Base-by-base conservation (phyloP, 2,329 filamentous ascomycete genomes). In the Neoascochyta sp. region DNA sequence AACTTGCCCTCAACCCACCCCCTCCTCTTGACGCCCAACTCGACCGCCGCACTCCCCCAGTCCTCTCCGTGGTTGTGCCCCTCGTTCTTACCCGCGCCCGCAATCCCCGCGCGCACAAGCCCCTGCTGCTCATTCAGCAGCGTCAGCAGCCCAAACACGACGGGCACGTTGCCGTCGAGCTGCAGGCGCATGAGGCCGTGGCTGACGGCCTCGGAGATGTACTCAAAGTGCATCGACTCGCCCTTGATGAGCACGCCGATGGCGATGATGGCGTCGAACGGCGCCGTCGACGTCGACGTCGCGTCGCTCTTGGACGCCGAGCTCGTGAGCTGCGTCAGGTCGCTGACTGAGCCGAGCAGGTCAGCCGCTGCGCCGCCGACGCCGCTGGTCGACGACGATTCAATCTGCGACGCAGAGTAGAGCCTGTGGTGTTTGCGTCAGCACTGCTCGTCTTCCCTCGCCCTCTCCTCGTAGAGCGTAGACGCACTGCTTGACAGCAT, bases 171-270 rank as follows among this genome's bases (percentile, higher is more conserved):
- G 7, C 80, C 81, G 62, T 98, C 90, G 32, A 96, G 73, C 64
- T 94, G 88, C 36, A 96, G 81, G 44, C 86, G 81, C 92, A 98
- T 98, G 39, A 98, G 74, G 5, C 87, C 92, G 41, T 95, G 86
- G 35, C 81, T 87, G 5, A 93, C 88, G 22, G 86, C 79, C 45
- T 96, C 92, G 22, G 89, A 77, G 53, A 98, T 98, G 69, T 98
- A 96, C 68, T 98, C 92, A 57, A 98, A 98, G 68, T 98, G 92
- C 88, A 95, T 95, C 5, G 92, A 96, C 67, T 94, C 86, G 62
- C 92, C 92, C 72, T 98, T 98, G 70, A 98, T 95, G 39, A 98
- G 78, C 34, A 95, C 89, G 33, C 92, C 92, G 48, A 98, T 85
- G 30, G 92, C 88, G 47, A 98, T 89, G 43, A 98, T 80, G 41